Evolutionary conservation across 116 monocot species (phyloP).

Genomic region (Thalassia testudinum): DNA sequence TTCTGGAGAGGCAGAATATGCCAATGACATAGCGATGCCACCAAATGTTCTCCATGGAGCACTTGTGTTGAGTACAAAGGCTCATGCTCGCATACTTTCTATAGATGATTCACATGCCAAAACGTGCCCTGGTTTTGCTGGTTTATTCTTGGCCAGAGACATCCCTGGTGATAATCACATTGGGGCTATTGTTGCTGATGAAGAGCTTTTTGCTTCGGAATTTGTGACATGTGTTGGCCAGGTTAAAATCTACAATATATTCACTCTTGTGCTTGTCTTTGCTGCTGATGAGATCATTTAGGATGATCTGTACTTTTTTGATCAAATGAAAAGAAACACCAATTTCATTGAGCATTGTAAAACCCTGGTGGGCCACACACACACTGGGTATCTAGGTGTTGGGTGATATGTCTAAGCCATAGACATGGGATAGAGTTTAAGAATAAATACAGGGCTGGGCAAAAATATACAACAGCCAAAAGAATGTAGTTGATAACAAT

Average conservation of each 20-base stretch:
- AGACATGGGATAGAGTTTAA: too few species aligned
- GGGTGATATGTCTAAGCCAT: too few species aligned
- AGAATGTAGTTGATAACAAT: too few species aligned
- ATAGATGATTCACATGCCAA: slow-evolving; percentile 74
- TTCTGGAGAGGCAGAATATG: slow-evolving; percentile 83
- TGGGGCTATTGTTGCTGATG: slow-evolving; percentile 66
- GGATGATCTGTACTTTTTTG: too few species aligned
- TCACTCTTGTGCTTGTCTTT: neutral
- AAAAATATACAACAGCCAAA: too few species aligned
- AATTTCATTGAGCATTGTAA: too few species aligned
- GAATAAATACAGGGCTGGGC: too few species aligned
- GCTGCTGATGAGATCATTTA: too few species aligned
- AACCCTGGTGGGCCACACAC: too few species aligned
- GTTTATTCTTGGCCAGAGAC: slow-evolving; percentile 64
- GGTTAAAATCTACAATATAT: slow-evolving; percentile 19
- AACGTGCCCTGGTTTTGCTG: slow-evolving; percentile 66
- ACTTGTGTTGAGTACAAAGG: slow-evolving; percentile 67
- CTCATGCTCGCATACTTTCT: slow-evolving; percentile 81
- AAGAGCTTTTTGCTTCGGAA: slow-evolving; percentile 88
- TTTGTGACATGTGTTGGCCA: slow-evolving; percentile 97
- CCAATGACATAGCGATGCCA: slow-evolving; percentile 61
- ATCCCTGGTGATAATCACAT: slow-evolving; percentile 71
- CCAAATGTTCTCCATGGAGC: slow-evolving; percentile 72
- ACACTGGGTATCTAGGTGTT: too few species aligned
- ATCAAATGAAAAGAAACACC: too few species aligned